Evolutionary conservation across 1,139 yeast species (phyloP).

Genomic region (Taiozyma sp.): DNA sequence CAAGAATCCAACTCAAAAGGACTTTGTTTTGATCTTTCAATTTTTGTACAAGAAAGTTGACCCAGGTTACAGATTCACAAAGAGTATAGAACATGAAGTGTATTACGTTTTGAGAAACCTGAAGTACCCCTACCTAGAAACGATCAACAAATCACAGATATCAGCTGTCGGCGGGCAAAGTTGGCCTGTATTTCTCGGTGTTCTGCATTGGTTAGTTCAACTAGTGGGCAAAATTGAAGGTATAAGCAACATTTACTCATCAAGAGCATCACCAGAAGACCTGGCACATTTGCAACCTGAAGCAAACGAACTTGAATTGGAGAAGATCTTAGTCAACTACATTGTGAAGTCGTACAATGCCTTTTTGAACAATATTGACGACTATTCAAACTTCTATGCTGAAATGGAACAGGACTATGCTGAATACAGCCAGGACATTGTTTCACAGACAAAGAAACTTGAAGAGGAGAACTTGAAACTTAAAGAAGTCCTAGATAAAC

Average conservation of each 20-base stretch:
- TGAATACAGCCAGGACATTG: conserved; percentile 37
- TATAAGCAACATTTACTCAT: conserved; percentile 17
- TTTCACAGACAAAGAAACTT: conserved; percentile 41
- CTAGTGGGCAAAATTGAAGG: conserved; percentile 45
- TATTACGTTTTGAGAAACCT: conserved; percentile 59
- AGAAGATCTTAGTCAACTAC: conserved; percentile 62
- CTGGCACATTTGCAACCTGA: conserved; percentile 26
- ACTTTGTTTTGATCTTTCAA: conserved; percentile 72
- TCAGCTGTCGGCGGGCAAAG: conserved; percentile 91
- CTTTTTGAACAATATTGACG: conserved; percentile 61
- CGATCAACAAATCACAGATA: conserved; percentile 77
- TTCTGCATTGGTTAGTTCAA: conserved; percentile 75
- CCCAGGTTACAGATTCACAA: conserved; percentile 70
- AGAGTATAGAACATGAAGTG: conserved; percentile 73
- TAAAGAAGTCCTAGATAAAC: conserved; percentile 26
- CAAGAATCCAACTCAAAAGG: conserved; percentile 82
- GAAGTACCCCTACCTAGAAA: conserved; percentile 77
- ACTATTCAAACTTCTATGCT: conserved; percentile 47
- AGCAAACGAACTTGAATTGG: conserved; percentile 37
- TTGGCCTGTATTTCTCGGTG: conserved; percentile 83
- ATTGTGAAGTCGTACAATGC: conserved; percentile 63
- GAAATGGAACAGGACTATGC: conserved; percentile 57
- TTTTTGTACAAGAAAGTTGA: conserved; percentile 75
- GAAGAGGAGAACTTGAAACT: conserved; percentile 33
- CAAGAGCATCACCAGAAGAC: conserved; percentile 25